Evolutionary conservation across 2,329 filamentous ascomycete species (phyloP), one percentile per base, ranked within the genome.

Genomic region (Volutella citrinella): DNA sequence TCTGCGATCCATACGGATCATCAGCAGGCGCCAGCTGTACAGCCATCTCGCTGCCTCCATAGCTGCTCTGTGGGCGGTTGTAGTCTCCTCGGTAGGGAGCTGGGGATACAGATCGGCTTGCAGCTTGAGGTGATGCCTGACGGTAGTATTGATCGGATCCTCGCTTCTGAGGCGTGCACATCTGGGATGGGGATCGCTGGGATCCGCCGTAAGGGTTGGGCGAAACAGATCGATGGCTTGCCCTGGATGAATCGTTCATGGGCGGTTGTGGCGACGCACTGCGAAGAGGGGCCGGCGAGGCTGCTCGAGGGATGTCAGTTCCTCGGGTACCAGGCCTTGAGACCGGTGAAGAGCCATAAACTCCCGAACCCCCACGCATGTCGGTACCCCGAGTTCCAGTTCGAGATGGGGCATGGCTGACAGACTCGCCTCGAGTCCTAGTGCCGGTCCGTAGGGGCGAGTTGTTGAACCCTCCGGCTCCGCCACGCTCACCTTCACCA

Each of bases 211-310:
- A 84, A 2, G 80, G 79, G 40, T 82, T 85, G 1, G 83, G 82
- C 4, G 80, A 84, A 11, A 66, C 65, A 3, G 77, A 73, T 17
- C 74, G 62, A 43, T 67, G 42, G 48, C 57, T 49, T 45, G 53
- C 40, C 66, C 64, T 31, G 65, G 65, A 21, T 62, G 54, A 36
- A 10, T 64, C 60, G 34, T 72, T 66, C 37, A 74, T 66, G 13
- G 65, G 67, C 4, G 82, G 82, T 19, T 78, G 70, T 8, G 84
- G 84, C 10, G 78, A 81, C n/a, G 63, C 65, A 45, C 70, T 73
- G 25, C 85, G 76, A 7, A 78, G 69, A 16, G 85, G 79, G 17
- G 77, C 78, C 19, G 88, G 88, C 7, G 86, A 91, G 6, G 76
- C 61, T 3, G 78, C 73, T 17, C 78, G 65, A 14, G 77, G 74